phyloP scores from a whole-genome alignment of 2,329 filamentous ascomycete species.

The Plectosphaerella cucumerina region DNA sequence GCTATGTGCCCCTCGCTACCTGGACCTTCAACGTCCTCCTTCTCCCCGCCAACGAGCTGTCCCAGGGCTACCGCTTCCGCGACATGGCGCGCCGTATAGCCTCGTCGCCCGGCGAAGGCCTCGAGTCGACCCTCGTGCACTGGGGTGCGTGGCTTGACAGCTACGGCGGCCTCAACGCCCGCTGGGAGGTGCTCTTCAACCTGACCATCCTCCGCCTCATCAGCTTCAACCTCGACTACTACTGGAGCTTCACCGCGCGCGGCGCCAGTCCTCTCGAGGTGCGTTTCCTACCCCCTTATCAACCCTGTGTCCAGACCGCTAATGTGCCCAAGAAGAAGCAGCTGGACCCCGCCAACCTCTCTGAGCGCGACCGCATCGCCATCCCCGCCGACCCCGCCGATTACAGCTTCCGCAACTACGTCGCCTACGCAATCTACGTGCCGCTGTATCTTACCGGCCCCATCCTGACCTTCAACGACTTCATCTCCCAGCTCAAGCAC shows the following conservation, averaged over 20 bases:
- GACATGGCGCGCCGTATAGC: constrained; percentile 53
- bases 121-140: constrained; percentile 42
- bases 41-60: constrained; percentile 87
- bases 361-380: constrained; percentile 80
- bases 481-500: constrained; percentile 80
- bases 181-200: constrained; percentile 98
- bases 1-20: constrained; percentile 68
- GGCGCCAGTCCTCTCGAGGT: constrained; percentile 75
- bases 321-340: constrained; percentile 91
- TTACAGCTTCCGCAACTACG: constrained; percentile 79
- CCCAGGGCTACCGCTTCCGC: constrained; percentile 69
- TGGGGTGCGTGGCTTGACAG: constrained; percentile 73
- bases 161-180: constrained; percentile 75
- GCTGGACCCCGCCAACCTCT: constrained; percentile 80
- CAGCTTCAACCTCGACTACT: constrained; percentile 96
- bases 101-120: constrained; percentile 25
- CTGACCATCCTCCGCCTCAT: constrained; percentile 81
- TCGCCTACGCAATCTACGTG: constrained; percentile 86
- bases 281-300: constrained; percentile 26
- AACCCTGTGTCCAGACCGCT: constrained; percentile 37
- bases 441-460: constrained; percentile 91
- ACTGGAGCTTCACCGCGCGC: constrained; percentile 75
- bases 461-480: constrained; percentile 97
- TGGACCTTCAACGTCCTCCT: constrained; percentile 87
- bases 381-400: constrained; percentile 68